Evolutionary conservation across 1,284 basidiomycete species (phyloP), one percentile per base, ranked within the genome.

Genomic region (Coniferiporia weirii): DNA sequence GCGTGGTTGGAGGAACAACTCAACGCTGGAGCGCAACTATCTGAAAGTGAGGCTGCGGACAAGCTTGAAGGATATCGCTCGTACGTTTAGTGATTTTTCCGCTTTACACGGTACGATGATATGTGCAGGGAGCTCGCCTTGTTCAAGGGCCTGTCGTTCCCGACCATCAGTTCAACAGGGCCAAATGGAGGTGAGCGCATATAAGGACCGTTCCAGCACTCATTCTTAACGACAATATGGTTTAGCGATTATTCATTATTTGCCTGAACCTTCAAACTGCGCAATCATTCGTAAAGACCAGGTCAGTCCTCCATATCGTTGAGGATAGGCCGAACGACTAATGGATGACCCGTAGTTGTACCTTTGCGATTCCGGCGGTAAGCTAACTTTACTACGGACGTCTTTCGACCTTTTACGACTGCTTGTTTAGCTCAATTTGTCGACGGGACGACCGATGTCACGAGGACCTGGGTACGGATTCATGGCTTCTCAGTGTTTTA

Each of bases 361-460:
- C 72, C 79, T 98, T 3, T 98, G 95, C 67, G 96, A 99, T 71
- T 95, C 92, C 20, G 96, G 96, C 67, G 91, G 88, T 84, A 64
- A 61, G 73, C 57, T 4, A 13, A 5, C 43, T 36, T 10, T 3
- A 40, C 52, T 58, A 7, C 54, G 52, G 12, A 45, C 13, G 15
- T n/a, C 43, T 10, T 9, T 36, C 35, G 19, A 46, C 40, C n/a
- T 13, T n/a, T n/a, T 43, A 34, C 48, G 9, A 58, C n/a, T 38
- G 6, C 46, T 13, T 2, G 13, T 45, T 3, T 54, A 91, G 91
- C 82, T 1, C 95, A 98, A 75, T 98, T 89, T 72, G 73, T 84
- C 34, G 95, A 98, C 67, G 95, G 95, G 10, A 99, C 96, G 0
- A 99, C 96, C 1, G 97, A 98, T 68, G 89, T 92, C 8, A 98